Evolutionary conservation across 495 filamentous ascomycete genomes (phyloP).

Genomic region (Lentithecium fluviatile): DNA sequence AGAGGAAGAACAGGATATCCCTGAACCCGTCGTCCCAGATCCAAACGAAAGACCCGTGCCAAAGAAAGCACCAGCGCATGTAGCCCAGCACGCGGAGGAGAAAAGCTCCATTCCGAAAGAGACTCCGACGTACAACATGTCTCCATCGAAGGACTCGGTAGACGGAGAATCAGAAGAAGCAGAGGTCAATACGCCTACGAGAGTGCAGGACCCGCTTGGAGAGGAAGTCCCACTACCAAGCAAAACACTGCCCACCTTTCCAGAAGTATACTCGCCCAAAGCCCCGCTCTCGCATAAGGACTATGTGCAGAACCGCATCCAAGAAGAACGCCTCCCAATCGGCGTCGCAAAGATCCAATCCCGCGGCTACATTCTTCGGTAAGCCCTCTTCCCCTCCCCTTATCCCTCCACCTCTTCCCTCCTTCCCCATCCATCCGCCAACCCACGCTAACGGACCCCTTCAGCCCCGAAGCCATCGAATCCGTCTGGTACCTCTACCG

Average conservation of each 20-base stretch:
- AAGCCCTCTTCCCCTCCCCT: slow-evolving; percentile 28
- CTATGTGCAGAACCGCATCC: slow-evolving; percentile 58
- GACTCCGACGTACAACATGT: no score
- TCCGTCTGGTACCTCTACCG: slow-evolving; percentile 96
- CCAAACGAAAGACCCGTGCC: background rate
- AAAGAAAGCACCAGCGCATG: background rate
- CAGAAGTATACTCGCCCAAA: slow-evolving; percentile 20
- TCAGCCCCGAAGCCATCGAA: slow-evolving; percentile 87
- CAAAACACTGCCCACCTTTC: slow-evolving; percentile 14
- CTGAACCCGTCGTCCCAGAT: slow-evolving; percentile 3
- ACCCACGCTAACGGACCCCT: slow-evolving; percentile 5
- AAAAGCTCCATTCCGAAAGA: no score
- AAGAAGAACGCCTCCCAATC: slow-evolving; percentile 60
- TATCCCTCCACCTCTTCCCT: background rate
- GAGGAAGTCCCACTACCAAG: background rate
- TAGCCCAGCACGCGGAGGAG: no score
- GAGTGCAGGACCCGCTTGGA: slow-evolving; percentile 1
- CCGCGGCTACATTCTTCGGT: slow-evolving; percentile 75
- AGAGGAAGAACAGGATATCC: background rate
- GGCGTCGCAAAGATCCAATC: slow-evolving; percentile 63
- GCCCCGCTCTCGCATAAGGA: slow-evolving; percentile 61
- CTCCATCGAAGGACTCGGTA: background rate
- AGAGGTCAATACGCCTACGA: slow-evolving; percentile 7
- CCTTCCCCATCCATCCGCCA: slow-evolving; percentile 1
- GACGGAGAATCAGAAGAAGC: slow-evolving; percentile 13